These are phyloP conservation scores for Trypanosoma mega DNA, from an alignment of 208 protist genomes.

Conservation along the genomic window DNA sequence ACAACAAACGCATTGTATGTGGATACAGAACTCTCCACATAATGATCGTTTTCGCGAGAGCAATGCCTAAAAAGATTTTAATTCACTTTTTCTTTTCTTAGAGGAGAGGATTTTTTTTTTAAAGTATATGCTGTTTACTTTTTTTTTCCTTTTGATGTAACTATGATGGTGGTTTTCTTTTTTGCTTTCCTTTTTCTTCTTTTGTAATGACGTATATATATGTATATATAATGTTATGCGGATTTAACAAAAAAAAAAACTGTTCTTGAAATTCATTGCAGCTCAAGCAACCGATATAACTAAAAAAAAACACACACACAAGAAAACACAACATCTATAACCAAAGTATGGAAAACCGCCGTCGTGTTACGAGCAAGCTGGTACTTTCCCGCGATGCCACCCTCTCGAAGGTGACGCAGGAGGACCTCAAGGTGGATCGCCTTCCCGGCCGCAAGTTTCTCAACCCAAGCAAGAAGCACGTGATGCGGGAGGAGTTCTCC, in stretches of 20 bases:
- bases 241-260: slow-evolving; percentile 15
- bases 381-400: slow-evolving; percentile 49
- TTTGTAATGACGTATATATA: neutral
- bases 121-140: no score
- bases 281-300: slow-evolving; percentile 15
- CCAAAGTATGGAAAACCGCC: slow-evolving; percentile 27
- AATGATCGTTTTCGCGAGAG: no score
- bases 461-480: slow-evolving; percentile 84
- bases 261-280: slow-evolving; percentile 1
- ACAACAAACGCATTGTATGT: no score
- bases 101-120: no score
- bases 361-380: slow-evolving; percentile 40
- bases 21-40: no score
- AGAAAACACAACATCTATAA: neutral
- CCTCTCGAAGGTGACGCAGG: slow-evolving; percentile 54
- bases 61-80: no score
- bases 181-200: slow-evolving; percentile 6
- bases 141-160: slow-evolving; percentile 2
- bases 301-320: slow-evolving; percentile 6
- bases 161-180: neutral
- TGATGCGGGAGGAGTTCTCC: slow-evolving; percentile 63
- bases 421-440: slow-evolving; percentile 78
- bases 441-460: slow-evolving; percentile 66
- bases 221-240: neutral
- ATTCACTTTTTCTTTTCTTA: no score